phyloP scores from a whole-genome alignment of 345 rosid species.

The Rhizophora apiculata region DNA sequence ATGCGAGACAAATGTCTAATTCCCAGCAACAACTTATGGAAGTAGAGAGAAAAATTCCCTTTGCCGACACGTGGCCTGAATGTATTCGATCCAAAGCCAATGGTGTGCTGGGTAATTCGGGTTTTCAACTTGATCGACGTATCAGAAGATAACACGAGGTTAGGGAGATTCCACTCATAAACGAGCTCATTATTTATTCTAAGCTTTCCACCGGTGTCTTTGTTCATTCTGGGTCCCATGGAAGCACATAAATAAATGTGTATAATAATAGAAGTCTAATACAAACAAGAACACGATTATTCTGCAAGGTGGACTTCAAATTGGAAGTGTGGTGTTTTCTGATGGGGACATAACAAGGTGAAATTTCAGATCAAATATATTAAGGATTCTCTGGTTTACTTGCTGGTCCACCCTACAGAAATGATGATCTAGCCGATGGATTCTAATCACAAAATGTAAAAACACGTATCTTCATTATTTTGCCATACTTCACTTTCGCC shows the following conservation, averaged over 20 bases:
- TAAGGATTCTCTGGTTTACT: no score
- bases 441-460: no score
- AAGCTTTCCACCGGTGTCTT: background rate
- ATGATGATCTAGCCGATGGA: no score
- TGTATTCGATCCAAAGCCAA: conserved; percentile 31
- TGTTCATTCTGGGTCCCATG: background rate
- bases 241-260: background rate
- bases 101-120: conserved; percentile 26
- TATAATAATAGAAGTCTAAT: no score
- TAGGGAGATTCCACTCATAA: conserved; percentile 23
- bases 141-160: background rate
- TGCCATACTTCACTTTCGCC: conserved; percentile 11
- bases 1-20: conserved; percentile 6
- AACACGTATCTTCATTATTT: background rate
- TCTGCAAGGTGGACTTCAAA: no score
- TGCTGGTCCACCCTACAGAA: no score
- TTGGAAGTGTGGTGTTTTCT: no score
- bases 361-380: no score
- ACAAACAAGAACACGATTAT: no score
- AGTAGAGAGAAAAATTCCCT: background rate
- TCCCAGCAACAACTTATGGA: background rate
- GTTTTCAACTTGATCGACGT: background rate
- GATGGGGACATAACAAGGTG: no score
- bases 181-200: background rate
- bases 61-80: conserved; percentile 24